These are phyloP conservation scores for Ajuga chamaepitys DNA, from an alignment of 257 asterid genomes.

Conservation along the genomic window DNA sequence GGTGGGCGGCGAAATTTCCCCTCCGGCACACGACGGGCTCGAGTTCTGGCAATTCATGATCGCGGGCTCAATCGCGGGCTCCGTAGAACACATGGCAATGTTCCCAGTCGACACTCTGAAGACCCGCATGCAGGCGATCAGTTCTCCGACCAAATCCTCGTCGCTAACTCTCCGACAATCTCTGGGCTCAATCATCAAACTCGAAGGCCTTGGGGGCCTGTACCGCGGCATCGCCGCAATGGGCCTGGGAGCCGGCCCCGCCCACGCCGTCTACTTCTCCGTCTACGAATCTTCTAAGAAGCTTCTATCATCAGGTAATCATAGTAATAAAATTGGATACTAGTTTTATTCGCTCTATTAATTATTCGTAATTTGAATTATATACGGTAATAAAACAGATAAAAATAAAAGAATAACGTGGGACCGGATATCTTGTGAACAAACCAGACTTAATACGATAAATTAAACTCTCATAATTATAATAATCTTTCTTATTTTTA, in stretches of 20 bases:
- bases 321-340: too few species aligned
- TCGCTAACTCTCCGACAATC: constrained; percentile 35
- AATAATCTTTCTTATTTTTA: too few species aligned
- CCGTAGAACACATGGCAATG: constrained; percentile 63
- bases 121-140: constrained; percentile 57
- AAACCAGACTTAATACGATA: too few species aligned
- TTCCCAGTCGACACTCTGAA: constrained; percentile 61
- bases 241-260: constrained; percentile 64
- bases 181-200: constrained; percentile 32
- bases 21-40: constrained; percentile 42
- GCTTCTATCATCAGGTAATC: constrained; percentile 18
- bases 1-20: constrained; percentile 2
- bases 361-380: too few species aligned
- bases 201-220: constrained; percentile 35
- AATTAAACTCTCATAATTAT: too few species aligned
- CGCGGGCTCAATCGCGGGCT: constrained; percentile 62
- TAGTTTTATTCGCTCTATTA: too few species aligned
- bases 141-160: constrained; percentile 26
- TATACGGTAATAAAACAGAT: too few species aligned
- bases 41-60: constrained; percentile 62
- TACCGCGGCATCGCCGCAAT: constrained; percentile 58
- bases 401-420: too few species aligned
- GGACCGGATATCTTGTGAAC: too few species aligned
- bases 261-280: constrained; percentile 63
- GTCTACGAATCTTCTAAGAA: constrained; percentile 46